These are phyloP conservation scores for Primulina tabacum DNA, from an alignment of 257 asterid species.

Conservation along the genomic window DNA sequence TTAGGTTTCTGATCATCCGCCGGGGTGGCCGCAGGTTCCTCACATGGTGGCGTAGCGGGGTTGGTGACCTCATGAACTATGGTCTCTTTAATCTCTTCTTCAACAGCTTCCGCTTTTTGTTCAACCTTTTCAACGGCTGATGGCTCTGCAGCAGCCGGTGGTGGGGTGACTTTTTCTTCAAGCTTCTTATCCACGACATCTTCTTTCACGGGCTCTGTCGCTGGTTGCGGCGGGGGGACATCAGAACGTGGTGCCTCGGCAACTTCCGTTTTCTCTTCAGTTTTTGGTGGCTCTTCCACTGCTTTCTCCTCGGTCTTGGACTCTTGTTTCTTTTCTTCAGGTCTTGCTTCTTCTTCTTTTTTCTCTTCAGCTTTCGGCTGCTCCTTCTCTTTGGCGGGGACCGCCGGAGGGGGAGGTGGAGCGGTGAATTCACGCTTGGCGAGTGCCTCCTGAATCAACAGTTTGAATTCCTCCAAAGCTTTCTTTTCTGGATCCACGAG, in stretches of 20 bases:
- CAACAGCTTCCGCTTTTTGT: slow-evolving; percentile 44
- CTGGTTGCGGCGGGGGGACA: slow-evolving; percentile 31
- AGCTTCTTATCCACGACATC: slow-evolving; percentile 19
- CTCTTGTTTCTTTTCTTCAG: slow-evolving; percentile 23
- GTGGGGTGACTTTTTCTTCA: slow-evolving; percentile 30
- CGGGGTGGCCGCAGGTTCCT: slow-evolving; percentile 36
- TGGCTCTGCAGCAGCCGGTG: slow-evolving; percentile 23
- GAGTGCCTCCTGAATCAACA: slow-evolving; percentile 67
- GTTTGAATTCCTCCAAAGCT: slow-evolving; percentile 84
- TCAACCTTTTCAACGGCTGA: slow-evolving; percentile 29
- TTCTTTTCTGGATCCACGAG: slow-evolving; percentile 83
- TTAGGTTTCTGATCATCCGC: slow-evolving; percentile 36
- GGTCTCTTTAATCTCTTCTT: slow-evolving; percentile 77
- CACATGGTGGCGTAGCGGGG: slow-evolving; percentile 41
- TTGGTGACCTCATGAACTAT: slow-evolving; percentile 74
- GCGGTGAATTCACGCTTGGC: slow-evolving; percentile 75
- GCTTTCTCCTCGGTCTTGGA: background rate
- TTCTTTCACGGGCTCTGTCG: slow-evolving; percentile 33
- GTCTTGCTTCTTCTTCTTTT: slow-evolving; percentile 7
- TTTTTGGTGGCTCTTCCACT: slow-evolving; percentile 25
- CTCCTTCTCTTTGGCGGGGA: slow-evolving; percentile 34
- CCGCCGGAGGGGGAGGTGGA: slow-evolving; percentile 47
- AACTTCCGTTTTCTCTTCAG: slow-evolving; percentile 29
- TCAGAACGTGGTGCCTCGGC: slow-evolving; percentile 31
- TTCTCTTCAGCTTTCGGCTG: slow-evolving; percentile 19